Conservation (phyloP, 75 land plant species). For the Sequoiadendron giganteum region DNA sequence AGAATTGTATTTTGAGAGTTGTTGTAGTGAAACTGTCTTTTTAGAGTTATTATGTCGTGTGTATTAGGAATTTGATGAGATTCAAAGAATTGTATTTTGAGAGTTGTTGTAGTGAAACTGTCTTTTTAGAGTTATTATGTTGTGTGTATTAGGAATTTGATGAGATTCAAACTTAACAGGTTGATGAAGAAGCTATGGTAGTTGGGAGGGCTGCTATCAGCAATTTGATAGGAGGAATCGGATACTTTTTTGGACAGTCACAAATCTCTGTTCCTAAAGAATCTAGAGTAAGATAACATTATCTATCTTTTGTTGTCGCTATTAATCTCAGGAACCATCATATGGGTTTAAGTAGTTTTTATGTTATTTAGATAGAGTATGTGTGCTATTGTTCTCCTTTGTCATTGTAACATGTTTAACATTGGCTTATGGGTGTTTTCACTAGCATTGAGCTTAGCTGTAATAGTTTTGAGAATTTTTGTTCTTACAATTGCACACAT, state of each 20-base stretch:
- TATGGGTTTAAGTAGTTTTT: neutral
- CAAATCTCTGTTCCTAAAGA: slow-evolving; percentile 66
- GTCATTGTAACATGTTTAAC: neutral
- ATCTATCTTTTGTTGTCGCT: neutral
- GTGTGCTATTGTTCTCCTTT: neutral
- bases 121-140: neutral
- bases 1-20: neutral
- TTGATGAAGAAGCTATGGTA: slow-evolving; percentile 25
- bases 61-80: neutral
- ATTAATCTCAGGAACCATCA: neutral
- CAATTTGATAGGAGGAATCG: slow-evolving; percentile 91
- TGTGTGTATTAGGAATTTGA: neutral
- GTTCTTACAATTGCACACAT: neutral
- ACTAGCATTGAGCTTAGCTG: neutral
- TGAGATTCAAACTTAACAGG: slow-evolving; percentile 28
- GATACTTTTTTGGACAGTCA: slow-evolving; percentile 95
- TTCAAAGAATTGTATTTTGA: too few species aligned
- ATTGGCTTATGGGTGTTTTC: neutral
- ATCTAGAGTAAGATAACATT: slow-evolving; percentile 51
- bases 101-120: neutral
- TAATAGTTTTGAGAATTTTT: neutral
- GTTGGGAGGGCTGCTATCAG: slow-evolving; percentile 91
- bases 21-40: neutral
- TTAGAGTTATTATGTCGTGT: neutral
- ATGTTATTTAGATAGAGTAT: neutral